Base-by-base conservation (phyloP, 371 early-diverging fungal species). In the Mucor circinelloides region DNA sequence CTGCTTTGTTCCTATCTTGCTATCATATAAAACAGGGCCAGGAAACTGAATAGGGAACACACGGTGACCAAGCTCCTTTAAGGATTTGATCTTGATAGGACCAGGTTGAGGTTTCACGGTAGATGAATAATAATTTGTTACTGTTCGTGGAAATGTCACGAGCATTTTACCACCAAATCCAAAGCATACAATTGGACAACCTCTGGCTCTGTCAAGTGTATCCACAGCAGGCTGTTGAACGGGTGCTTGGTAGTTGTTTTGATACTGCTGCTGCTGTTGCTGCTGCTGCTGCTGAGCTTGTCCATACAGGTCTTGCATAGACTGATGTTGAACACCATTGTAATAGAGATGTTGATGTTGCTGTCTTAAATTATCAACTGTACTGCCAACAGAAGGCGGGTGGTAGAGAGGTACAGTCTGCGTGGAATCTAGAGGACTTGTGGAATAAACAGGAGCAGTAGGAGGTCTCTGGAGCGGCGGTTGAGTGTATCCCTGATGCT, bases 151-250 rank as follows among this genome's bases (percentile, higher is more conserved):
- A 68, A 89, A 86, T 70, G 90, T 90, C 17, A 88, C 80, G 52
- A 93, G 76, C 30, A 96, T 79, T 68, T 89, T 88, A 34, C 97
- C 97, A 58, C 95, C 95, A 82, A 95, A 93, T 17, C 96, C 95
- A 77, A 95, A 95, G 0, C 87, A 74, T 6, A 92, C 85, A 21
- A 97, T 61, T 5, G 94, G 93, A 62, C 89, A 88, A 6, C 94
- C 91, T 9, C 86, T 78, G 21, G 73, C 68, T 27, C 94, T 87
- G 2, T 87, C 81, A n/a, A 93, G 74, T 15, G 91, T 90, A 68
- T 93, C 93, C 2, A 60, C 50, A 28, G 60, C 12, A 63, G 69
- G 60, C 7, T 74, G 77, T 34, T 76, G 80, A 9, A 40, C 40
- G 40, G 40, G 40, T 46, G 69, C 31, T 60, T 63, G 60, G 9